Evolutionary conservation across 1,284 basidiomycete species (phyloP).

Genomic region (Phenoliferia sp.): DNA sequence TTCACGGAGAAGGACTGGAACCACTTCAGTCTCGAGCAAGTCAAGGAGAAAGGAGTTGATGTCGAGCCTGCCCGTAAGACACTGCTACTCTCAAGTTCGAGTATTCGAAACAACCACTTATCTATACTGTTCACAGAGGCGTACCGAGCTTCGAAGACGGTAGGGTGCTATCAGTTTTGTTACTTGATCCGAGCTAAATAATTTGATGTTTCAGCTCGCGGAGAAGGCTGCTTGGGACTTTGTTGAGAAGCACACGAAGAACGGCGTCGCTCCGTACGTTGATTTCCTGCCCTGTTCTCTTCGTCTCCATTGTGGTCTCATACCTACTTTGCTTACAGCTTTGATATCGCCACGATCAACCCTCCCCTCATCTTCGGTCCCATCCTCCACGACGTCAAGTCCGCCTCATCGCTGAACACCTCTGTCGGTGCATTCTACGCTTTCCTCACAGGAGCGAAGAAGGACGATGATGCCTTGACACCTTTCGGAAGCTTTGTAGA

Average conservation of each 20-base stretch:
- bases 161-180: too few relatives aligned
- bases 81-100: neutral
- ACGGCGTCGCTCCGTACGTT: conserved; percentile 16
- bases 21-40: conserved; percentile 22
- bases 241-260: conserved; percentile 27
- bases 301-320: neutral
- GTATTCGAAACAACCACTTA: neutral
- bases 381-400: conserved; percentile 31
- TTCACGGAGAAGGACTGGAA: conserved; percentile 38
- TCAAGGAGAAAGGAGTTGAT: conserved; percentile 34
- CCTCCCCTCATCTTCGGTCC: conserved; percentile 27
- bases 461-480: conserved; percentile 15
- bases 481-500: conserved; percentile 41
- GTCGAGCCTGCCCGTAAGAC: conserved; percentile 14
- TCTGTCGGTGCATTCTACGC: conserved; percentile 29
- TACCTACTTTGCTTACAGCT: neutral
- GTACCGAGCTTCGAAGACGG: conserved; percentile 28
- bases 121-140: conserved; percentile 17
- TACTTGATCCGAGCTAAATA: too few relatives aligned
- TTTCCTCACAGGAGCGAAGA: conserved; percentile 26
- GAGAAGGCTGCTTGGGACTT: conserved; percentile 37
- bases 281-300: neutral
- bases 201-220: conserved; percentile 18
- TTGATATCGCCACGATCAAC: conserved; percentile 24
- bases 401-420: conserved; percentile 33